Percentiles rank a stretch among this genome's conserved stretches.
Conservation (phyloP, 345 rosid species). For the Citrus mangshanensis region DNA sequence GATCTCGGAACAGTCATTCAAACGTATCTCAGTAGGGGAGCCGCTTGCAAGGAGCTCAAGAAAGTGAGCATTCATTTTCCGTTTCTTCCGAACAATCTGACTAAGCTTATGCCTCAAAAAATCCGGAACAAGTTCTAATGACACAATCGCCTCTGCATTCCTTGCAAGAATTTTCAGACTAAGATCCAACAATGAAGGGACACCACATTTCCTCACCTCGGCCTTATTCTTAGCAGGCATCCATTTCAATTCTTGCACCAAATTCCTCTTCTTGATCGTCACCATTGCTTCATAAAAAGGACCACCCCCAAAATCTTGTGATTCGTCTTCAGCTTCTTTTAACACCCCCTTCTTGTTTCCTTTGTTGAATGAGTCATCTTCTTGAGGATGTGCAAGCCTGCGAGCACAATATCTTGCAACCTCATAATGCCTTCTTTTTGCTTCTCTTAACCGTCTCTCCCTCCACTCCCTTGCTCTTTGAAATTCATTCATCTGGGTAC, state of each 20-base stretch:
- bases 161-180: constrained; percentile 32
- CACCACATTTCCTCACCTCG: not conserved
- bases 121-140: constrained; percentile 41
- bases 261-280: constrained; percentile 25
- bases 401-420: constrained; percentile 9
- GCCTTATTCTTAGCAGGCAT: constrained; percentile 10
- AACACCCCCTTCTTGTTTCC: not conserved
- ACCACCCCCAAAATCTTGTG: constrained; percentile 10
- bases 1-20: constrained; percentile 25
- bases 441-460: not conserved
- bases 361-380: not conserved
- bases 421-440: not conserved
- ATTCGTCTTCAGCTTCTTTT: not conserved
- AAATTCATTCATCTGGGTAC: not conserved
- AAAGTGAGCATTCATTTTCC: constrained; percentile 30
- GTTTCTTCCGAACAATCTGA: constrained; percentile 17
- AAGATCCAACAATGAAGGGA: constrained; percentile 35
- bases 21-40: constrained; percentile 35
- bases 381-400: constrained; percentile 7
- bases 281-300: constrained; percentile 30
- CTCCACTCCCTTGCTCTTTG: not conserved
- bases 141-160: constrained; percentile 31
- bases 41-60: constrained; percentile 37
- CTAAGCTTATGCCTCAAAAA: constrained; percentile 33
- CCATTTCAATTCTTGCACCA: constrained; percentile 14